Percentiles rank a stretch among this genome's conserved stretches.
Conservation (phyloP, 2,329 filamentous ascomycete genomes). For the Cercospora beticola region DNA sequence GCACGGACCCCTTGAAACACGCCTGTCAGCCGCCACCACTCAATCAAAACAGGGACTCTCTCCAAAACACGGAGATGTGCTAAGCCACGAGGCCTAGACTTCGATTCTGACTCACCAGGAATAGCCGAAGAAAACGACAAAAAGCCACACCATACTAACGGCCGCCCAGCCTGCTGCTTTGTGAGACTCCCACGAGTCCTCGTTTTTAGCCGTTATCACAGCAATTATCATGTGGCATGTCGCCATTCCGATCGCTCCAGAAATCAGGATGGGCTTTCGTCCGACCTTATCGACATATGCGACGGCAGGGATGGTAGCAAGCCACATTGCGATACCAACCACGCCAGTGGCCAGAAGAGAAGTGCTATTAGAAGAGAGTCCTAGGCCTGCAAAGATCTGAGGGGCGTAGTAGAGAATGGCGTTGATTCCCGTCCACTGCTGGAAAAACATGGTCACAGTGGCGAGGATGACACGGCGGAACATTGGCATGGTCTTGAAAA, state of each 20-base stretch:
- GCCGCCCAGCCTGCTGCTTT: conserved; percentile 67
- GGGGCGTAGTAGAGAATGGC: conserved; percentile 52
- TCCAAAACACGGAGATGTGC: background rate
- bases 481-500: conserved; percentile 67
- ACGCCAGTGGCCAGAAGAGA: conserved; percentile 69
- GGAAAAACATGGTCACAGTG: conserved; percentile 46
- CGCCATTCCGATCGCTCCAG: conserved; percentile 40
- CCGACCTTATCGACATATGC: conserved; percentile 62
- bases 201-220: conserved; percentile 61
- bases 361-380: conserved; percentile 47
- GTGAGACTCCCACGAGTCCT: conserved; percentile 59
- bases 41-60: background rate
- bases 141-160: conserved; percentile 70
- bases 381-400: conserved; percentile 39
- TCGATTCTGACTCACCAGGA: background rate
- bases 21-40: background rate
- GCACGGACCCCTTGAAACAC: conserved; percentile 62
- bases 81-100: background rate
- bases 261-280: conserved; percentile 41
- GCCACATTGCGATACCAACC: conserved; percentile 68
- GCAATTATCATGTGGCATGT: conserved; percentile 56
- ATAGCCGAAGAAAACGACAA: conserved; percentile 72
- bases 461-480: conserved; percentile 65
- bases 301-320: conserved; percentile 64
- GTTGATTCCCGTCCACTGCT: conserved; percentile 51